phyloP scores from a whole-genome alignment of 106 monocot species.

The Dactylorhiza incarnata region DNA sequence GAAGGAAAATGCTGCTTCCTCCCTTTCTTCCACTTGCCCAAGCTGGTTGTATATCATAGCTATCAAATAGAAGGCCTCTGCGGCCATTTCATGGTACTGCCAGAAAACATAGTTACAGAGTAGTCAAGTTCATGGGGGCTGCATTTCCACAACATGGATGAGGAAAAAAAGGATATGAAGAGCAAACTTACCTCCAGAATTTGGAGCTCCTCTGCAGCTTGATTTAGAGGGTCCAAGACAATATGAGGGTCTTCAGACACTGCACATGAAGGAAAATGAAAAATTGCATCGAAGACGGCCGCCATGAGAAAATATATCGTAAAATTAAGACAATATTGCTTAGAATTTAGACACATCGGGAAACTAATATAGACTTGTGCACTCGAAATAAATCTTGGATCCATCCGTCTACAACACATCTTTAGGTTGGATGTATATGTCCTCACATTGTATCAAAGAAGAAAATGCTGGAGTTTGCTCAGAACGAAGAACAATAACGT shows the following conservation, averaged over 20 bases:
- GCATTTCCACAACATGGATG: background rate
- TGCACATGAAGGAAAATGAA: constrained; percentile 1
- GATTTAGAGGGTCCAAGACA: constrained; percentile 68
- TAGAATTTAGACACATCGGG: no score
- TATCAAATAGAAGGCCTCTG: constrained; percentile 84
- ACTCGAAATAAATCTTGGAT: no score
- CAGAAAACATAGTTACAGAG: background rate
- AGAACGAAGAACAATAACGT: no score
- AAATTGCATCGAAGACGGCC: no score
- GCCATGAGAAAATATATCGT: no score
- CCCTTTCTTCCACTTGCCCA: constrained; percentile 53
- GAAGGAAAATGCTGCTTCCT: constrained; percentile 70
- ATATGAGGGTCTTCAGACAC: constrained; percentile 49
- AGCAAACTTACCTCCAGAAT: constrained; percentile 58
- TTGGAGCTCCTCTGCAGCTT: constrained; percentile 73
- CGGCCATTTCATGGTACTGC: constrained; percentile 81
- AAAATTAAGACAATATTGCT: no score
- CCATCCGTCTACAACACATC: no score
- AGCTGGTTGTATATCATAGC: constrained; percentile 62
- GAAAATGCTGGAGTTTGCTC: no score
- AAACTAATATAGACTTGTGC: no score
- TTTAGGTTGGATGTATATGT: no score
- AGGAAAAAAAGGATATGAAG: background rate
- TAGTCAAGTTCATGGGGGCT: background rate
- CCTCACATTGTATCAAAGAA: no score